A percentile compares a stretch with the other conserved stretches of the same genome.
Conservation (phyloP, 2,329 filamentous ascomycete species). For the Apiospora pterosperma region DNA sequence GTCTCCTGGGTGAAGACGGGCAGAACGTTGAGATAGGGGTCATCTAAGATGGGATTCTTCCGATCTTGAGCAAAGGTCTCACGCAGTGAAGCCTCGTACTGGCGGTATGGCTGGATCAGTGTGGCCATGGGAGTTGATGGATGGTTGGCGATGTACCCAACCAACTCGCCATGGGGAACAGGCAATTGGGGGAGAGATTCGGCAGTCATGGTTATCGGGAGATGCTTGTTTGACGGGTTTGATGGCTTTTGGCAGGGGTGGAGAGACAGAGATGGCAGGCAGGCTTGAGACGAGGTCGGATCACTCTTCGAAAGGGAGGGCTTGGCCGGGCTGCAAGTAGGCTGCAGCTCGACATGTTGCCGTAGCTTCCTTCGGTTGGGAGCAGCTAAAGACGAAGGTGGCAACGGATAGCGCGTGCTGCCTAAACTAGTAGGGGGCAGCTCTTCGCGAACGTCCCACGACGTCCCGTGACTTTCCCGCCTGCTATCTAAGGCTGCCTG, state of each 20-base stretch:
- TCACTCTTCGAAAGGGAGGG: neutral
- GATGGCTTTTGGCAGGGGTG: neutral
- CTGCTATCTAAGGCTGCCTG: neutral
- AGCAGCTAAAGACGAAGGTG: neutral
- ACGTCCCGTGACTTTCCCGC: neutral
- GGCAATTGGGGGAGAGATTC: constrained; percentile 41
- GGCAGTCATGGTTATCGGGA: constrained; percentile 30
- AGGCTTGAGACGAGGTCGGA: neutral
- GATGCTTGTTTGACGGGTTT: neutral
- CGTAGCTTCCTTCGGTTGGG: neutral
- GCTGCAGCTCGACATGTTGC: neutral
- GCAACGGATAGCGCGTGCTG: neutral
- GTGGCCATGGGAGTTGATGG: constrained; percentile 50
- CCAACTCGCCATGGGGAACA: constrained; percentile 41
- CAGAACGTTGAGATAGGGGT: constrained; percentile 60
- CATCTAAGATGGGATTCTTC: constrained; percentile 51
- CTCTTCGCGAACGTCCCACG: neutral
- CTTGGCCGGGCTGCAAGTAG: neutral
- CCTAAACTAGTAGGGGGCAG: neutral
- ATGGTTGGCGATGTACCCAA: constrained; percentile 52
- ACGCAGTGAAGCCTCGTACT: constrained; percentile 64
- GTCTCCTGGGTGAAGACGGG: constrained; percentile 62
- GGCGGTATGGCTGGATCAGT: constrained; percentile 62
- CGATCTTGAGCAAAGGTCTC: constrained; percentile 68
- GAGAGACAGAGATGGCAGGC: neutral